A percentile compares a stretch with the other conserved stretches of the same genome.
These are phyloP conservation scores for Ambrosia hybrid DNA, from an alignment of 140 eudicot species.

Conservation along the genomic window DNA sequence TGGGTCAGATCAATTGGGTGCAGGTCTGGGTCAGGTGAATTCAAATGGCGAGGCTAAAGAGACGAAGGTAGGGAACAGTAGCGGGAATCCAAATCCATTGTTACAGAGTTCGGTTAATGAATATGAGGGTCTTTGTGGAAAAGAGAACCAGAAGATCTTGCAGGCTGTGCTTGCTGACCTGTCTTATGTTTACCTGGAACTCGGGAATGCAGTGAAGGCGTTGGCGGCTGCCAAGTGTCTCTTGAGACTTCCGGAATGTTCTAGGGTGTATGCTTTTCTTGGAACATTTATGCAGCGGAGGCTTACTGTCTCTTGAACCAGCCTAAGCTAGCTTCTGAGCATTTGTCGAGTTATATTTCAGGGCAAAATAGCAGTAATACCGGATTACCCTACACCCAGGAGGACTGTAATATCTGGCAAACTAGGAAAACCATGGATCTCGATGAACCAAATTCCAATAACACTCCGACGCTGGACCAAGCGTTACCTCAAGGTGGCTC, in stretches of 20 bases:
- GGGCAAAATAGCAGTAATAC: constrained; percentile 30
- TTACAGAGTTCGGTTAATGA: constrained; percentile 50
- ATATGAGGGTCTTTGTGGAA: constrained; percentile 51
- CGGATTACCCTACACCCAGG: constrained; percentile 72
- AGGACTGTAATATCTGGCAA: constrained; percentile 59
- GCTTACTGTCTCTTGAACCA: constrained; percentile 76
- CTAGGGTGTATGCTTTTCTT: constrained; percentile 54
- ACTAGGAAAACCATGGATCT: constrained; percentile 46
- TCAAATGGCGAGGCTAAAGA: constrained; percentile 79
- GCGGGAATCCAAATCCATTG: constrained; percentile 34
- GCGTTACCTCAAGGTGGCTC: constrained; percentile 35
- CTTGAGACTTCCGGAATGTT: constrained; percentile 61
- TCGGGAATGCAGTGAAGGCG: constrained; percentile 70
- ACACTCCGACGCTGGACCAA: constrained; percentile 34
- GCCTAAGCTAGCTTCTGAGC: constrained; percentile 85
- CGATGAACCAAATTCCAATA: constrained; percentile 52
- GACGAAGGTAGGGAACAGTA: constrained; percentile 53
- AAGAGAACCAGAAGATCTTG: constrained; percentile 62
- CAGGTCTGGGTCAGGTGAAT: constrained; percentile 44
- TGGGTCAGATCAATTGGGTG: constrained; percentile 2
- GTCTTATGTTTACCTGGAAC: constrained; percentile 76
- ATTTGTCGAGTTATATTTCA: constrained; percentile 55
- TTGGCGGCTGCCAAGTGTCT: constrained; percentile 69
- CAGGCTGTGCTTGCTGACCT: constrained; percentile 76
- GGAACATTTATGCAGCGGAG: constrained; percentile 82